Base-by-base conservation (phyloP, 495 filamentous ascomycete species). In the Podospora comata region DNA sequence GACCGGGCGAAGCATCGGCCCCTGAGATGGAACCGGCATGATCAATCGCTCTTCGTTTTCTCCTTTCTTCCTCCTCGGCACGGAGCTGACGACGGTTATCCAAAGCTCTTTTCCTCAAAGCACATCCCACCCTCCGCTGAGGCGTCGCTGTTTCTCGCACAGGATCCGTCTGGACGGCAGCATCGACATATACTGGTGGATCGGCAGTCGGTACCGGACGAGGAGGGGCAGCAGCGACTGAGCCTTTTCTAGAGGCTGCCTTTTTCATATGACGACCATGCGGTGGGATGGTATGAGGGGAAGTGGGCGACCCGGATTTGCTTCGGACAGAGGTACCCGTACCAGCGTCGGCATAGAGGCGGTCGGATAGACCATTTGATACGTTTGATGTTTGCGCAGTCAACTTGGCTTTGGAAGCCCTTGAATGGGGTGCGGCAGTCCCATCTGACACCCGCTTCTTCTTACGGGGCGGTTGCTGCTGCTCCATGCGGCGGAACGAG, bases 401-500 rank as follows among this genome's bases (percentile, higher is more conserved):
- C 0, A 79, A 73, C 16, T 72, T 72, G 19, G 75, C 64, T 59
- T 78, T 73, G 23, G 79, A 79, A 0, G 81, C 80, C 56, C 81
- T 82, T 0, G 76, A 15, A 44, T 78, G 79, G 3, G 76, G 66
- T 11, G 71, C 67, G 27, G 71, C 73, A 16, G 86, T 84, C 4
- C 87, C 87, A 68, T 86, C 87, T 5, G 87, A 88, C 15, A 79
- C 77, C 58, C 88, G 80, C 72, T 90, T 90, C 77, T 85, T 85
- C 78, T 88, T 88, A 66, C 85, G 84, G 11, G 77, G 74, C 9
- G 65, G 68, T 26, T 75, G 71, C 57, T 89, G 83, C 69, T 88
- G 84, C 63, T 90, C 88, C 78, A 90, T 83, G 65, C 87, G 83
- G 66, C 86, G 82, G 68, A 91, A 91, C 0, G 86, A 86, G 74